Conservation (phyloP, 192 early-diverging fungal species). For the Entrophospora sp. region DNA sequence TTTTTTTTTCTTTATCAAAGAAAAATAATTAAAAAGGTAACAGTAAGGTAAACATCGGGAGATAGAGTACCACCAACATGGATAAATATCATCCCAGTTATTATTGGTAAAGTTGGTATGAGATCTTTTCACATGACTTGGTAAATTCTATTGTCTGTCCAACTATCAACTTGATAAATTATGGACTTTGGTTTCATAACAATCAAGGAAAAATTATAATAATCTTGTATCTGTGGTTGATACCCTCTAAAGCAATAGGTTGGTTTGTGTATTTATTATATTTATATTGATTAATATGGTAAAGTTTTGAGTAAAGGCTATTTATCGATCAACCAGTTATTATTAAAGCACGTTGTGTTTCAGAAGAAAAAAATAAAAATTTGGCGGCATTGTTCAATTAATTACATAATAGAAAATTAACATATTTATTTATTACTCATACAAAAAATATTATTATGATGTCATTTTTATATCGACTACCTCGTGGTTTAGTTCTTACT, state of each 20-base stretch:
- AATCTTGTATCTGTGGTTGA: slow-evolving; percentile 94
- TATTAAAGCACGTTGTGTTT: slow-evolving; percentile 90
- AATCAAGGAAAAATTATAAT: slow-evolving; percentile 75
- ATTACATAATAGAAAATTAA: slow-evolving; percentile 38
- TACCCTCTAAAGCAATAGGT: slow-evolving; percentile 51
- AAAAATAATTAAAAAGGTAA: slow-evolving; percentile 37
- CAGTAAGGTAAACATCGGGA: slow-evolving; percentile 99
- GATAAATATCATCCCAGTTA: slow-evolving; percentile 99
- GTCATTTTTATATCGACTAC: too few species aligned
- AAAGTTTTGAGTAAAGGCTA: slow-evolving; percentile 95
- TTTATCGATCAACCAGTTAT: slow-evolving; percentile 87
- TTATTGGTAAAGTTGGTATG: slow-evolving; percentile 99
- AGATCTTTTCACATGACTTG: slow-evolving; percentile 96
- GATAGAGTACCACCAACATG: slow-evolving; percentile 99
- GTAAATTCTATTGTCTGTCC: slow-evolving; percentile 79
- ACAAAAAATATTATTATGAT: too few species aligned
- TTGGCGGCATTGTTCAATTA: slow-evolving; percentile 75
- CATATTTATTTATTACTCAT: neutral
- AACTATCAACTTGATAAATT: slow-evolving; percentile 88
- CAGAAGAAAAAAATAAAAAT: slow-evolving; percentile 95
- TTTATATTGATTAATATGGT: slow-evolving; percentile 45
- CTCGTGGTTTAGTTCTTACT: too few species aligned
- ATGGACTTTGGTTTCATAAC: slow-evolving; percentile 83
- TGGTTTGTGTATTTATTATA: neutral
- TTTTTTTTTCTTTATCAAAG: too few species aligned